phyloP scores from a whole-genome alignment of 2,329 filamentous ascomycete species.

The Penicillium sp. region DNA sequence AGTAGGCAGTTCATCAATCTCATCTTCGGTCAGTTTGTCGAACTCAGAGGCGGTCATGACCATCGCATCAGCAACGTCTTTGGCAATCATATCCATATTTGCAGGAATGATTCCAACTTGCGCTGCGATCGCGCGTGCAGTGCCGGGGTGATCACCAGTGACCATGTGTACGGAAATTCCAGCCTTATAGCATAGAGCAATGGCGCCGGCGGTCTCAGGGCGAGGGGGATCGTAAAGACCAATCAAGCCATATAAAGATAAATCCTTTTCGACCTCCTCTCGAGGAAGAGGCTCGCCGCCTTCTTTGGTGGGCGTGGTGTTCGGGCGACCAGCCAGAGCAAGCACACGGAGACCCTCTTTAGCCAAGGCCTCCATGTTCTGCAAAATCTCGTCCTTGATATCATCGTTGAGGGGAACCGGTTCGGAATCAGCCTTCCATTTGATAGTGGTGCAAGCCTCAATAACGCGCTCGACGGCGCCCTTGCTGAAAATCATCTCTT shows the following conservation, averaged over 20 bases:
- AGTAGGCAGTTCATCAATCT: conserved; percentile 63
- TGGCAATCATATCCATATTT: conserved; percentile 59
- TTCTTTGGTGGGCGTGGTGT: conserved; percentile 9
- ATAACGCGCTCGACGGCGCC: conserved; percentile 68
- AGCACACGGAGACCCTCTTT: conserved; percentile 68
- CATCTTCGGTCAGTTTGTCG: conserved; percentile 69
- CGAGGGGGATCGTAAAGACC: conserved; percentile 86
- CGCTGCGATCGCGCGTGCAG: conserved; percentile 72
- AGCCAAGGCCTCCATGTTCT: conserved; percentile 68
- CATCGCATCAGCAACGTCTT: conserved; percentile 64
- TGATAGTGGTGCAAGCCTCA: conserved; percentile 58
- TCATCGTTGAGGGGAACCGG: conserved; percentile 52
- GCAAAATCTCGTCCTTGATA: conserved; percentile 57
- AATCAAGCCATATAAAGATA: conserved; percentile 76
- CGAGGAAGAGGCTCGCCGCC: conserved; percentile 45
- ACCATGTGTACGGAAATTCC: conserved; percentile 82
- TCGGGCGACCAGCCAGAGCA: conserved; percentile 56
- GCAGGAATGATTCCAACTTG: conserved; percentile 74
- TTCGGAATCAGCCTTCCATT: conserved; percentile 40
- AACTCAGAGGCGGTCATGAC: conserved; percentile 77
- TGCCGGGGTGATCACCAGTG: conserved; percentile 77
- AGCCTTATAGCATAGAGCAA: conserved; percentile 67
- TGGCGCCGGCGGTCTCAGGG: conserved; percentile 71
- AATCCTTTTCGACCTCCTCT: conserved; percentile 61
- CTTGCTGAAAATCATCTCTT: conserved; percentile 42